Base-by-base conservation (phyloP, 495 filamentous ascomycete genomes). In the Aspergillus sparsus region DNA sequence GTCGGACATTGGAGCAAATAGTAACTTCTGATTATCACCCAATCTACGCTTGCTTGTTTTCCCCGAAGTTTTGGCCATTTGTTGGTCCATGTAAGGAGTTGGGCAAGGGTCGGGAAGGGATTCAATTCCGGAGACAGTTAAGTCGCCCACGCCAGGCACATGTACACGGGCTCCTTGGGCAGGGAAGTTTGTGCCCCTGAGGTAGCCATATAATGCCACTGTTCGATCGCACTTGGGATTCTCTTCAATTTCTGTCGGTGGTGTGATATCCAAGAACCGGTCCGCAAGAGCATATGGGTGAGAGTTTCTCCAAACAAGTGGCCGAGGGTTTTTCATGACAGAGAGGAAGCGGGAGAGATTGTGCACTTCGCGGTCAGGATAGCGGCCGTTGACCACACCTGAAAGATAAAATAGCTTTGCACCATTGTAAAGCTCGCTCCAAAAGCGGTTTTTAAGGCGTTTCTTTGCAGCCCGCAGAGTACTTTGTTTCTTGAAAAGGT, bases 271-370 rank as follows among this genome's bases (percentile, higher is more conserved):
- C 57, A 95, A 83, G 72, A 96, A 93, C 58, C 93, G 89, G 77
- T 98, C 94, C 45, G 92, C 91, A 49, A 98, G 75, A 53, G 89
- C 85, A 71, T 98, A 98, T 21, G 92, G 92, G 76, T 98, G 94
- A 2, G 90, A 87, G 66, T 98, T 97, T 52, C 95, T 85, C 94
- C 94, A 98, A n/a, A 97, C 80, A 6, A 98, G 77, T 6, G 94
- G 94, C 49, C 94, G 85, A 33, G 94, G 95, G 72, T 96, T 97
- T 80, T 98, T 98, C 95, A 98, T 98, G 65, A 98, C 91, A 4
- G 89, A 93, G 64, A 98, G 81, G 72, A 98, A 98, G 47, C 95
- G 83, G 12, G 90, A 93, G 5, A 98, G 74, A 62, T 98, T 98
- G 77, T 97, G 90, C 18, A 98, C 86, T 75, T 98, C 95, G 52